Evolutionary conservation across 108 stramenopile genomes (phyloP).

Genomic region (Aurantiochytrium sp.): DNA sequence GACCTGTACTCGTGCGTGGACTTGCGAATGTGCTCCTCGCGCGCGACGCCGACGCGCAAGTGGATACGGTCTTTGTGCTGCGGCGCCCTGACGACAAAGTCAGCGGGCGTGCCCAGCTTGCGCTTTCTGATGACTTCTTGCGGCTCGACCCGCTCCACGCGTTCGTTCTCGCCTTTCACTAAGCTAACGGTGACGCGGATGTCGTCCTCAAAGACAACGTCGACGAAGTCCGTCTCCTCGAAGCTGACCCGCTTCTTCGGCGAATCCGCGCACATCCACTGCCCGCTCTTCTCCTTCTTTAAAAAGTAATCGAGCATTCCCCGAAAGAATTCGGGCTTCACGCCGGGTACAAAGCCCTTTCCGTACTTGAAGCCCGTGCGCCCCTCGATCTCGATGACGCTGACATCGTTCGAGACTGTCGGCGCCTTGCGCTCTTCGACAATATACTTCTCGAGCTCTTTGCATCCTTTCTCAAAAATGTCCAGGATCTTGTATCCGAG

Average conservation of each 20-base stretch:
- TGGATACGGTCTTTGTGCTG: background rate
- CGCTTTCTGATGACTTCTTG: constrained; percentile 9
- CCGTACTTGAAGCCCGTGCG: background rate
- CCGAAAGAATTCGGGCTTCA: background rate
- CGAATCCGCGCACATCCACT: background rate
- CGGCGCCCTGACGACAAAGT: background rate
- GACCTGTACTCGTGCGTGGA: background rate
- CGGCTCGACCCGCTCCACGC: background rate
- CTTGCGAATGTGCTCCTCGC: background rate
- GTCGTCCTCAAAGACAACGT: background rate
- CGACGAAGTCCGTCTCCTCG: background rate
- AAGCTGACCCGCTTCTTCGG: background rate
- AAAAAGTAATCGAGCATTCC: background rate
- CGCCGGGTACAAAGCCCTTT: constrained; percentile 3
- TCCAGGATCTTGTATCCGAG: background rate
- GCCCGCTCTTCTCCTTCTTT: background rate
- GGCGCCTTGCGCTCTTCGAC: background rate
- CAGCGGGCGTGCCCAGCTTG: background rate
- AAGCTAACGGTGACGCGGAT: background rate
- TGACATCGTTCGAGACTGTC: background rate
- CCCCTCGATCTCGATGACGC: background rate
- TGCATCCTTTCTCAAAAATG: background rate
- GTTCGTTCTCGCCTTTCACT: background rate
- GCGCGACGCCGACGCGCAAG: background rate
- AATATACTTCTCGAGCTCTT: background rate